Evolutionary conservation across 495 filamentous ascomycete genomes (phyloP), one percentile per base, ranked within the genome.

Genomic region (Aspergillus panamensis): DNA sequence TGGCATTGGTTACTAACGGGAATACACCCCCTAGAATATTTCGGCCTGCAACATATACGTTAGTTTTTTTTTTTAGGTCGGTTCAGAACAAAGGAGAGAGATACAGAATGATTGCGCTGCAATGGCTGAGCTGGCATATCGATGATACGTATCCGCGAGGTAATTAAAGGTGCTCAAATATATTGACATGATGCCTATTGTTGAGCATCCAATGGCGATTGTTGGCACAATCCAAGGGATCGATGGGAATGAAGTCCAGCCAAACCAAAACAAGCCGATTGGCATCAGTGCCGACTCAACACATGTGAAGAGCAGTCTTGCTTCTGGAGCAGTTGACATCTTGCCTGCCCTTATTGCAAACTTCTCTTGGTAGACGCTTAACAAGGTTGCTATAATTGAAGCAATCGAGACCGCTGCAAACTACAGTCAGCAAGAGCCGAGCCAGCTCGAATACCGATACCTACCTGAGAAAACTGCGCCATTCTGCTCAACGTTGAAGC

Each of bases 151-250:
- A 69, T 97, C 93, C n/a, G 92, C 91, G 14, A 96, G 80, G 63
- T 96, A 96, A 62, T 96, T 97, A 74, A 96, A 96, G 0, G 90
- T 87, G 2, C 92, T 89, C 9, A 97, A 77, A 66, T 96, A 97
- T 48, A 97, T 84, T 39, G 84, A 86, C 65, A 90, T 89, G 53
- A 97, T 95, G 12, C 92, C 92, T 77, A 96, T 90, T 0, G 88
- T 95, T 7, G 90, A 86, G 55, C 88, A 83, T 0, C 76, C 82
- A 43, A 96, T 77, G 0, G 83, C 86, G 19, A 95, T 66, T 0
- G 85, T 74, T 8, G 92, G 92, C 0, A 87, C 82, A 47, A 93
- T 90, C 88, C 89, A 96, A 52, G 84, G 89, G 6, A 88, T 79
- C 0, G 80, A 80, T 0, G 83, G 72, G 52, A 79, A 87, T 8